A percentile compares a stretch with the other conserved stretches of the same genome.
phyloP scores from a whole-genome alignment of 192 early-diverging fungal species.

The Rhizophagus sp. region DNA sequence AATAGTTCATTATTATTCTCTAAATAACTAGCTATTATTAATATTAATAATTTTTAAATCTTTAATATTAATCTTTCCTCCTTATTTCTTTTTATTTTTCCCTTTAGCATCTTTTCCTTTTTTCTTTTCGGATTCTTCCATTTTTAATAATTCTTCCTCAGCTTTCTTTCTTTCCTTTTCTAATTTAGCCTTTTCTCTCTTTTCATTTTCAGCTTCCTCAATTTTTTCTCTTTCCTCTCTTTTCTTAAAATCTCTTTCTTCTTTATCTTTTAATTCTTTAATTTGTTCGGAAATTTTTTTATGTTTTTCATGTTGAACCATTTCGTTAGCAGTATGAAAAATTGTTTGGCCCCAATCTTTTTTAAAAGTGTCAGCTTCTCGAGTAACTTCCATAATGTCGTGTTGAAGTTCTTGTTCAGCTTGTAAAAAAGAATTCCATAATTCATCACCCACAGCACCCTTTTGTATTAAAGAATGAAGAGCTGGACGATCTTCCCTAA shows the following conservation, averaged over 20 bases:
- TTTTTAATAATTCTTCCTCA: slow-evolving; percentile 46
- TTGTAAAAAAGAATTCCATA: slow-evolving; percentile 70
- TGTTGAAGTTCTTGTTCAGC: slow-evolving; percentile 79
- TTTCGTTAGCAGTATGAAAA: slow-evolving; percentile 77
- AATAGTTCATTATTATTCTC: no score
- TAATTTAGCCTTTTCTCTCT: slow-evolving; percentile 36
- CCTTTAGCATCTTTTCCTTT: slow-evolving; percentile 33
- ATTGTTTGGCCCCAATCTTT: slow-evolving; percentile 84
- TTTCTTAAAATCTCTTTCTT: slow-evolving; percentile 47
- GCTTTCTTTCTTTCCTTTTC: slow-evolving; percentile 45
- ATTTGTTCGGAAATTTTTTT: slow-evolving; percentile 54
- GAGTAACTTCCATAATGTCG: slow-evolving; percentile 79
- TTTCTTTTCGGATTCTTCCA: slow-evolving; percentile 43
- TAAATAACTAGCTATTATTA: neutral
- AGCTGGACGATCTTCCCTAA: slow-evolving; percentile 80
- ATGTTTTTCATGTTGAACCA: slow-evolving; percentile 65
- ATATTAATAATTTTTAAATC: neutral
- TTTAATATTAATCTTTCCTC: neutral
- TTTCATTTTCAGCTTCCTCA: slow-evolving; percentile 42
- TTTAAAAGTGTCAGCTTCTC: slow-evolving; percentile 78
- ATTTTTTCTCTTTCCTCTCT: slow-evolving; percentile 51
- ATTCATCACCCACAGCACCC: slow-evolving; percentile 81
- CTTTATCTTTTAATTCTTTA: slow-evolving; percentile 48
- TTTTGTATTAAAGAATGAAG: slow-evolving; percentile 72
- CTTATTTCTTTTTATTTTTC: slow-evolving; percentile 25